phyloP scores from a whole-genome alignment of 2,329 filamentous ascomycete genomes.

The Pestalotiopsis sp. region DNA sequence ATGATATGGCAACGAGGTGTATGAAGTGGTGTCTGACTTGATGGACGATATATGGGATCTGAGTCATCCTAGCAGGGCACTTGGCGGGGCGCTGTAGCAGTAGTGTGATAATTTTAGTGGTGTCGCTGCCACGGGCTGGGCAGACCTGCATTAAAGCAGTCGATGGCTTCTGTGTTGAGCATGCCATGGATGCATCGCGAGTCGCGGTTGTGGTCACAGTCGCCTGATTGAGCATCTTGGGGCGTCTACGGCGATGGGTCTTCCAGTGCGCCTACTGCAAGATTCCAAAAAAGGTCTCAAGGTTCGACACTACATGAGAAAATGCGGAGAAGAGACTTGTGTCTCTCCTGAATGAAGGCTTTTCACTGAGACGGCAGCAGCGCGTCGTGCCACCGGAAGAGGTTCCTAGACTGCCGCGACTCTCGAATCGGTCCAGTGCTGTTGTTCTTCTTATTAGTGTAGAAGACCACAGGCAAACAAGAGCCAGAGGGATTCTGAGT shows the following conservation, averaged over 20 bases:
- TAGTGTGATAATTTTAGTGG: background rate
- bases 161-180: background rate
- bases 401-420: background rate
- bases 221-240: background rate
- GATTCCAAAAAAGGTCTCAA: background rate
- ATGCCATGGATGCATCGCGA: background rate
- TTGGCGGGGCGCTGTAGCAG: background rate
- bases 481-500: background rate
- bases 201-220: background rate
- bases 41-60: background rate
- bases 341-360: background rate
- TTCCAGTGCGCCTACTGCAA: background rate
- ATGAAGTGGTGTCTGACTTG: background rate
- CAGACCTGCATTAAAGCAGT: background rate
- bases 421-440: background rate
- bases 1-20: background rate
- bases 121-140: background rate
- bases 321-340: background rate
- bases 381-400: background rate
- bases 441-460: background rate
- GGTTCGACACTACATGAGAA: background rate
- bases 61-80: background rate
- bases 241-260: no score
- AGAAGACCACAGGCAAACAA: no score
- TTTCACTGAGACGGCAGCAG: background rate